phyloP scores from a whole-genome alignment of 176 grass and related monocot species.

The Juncus inflexus region DNA sequence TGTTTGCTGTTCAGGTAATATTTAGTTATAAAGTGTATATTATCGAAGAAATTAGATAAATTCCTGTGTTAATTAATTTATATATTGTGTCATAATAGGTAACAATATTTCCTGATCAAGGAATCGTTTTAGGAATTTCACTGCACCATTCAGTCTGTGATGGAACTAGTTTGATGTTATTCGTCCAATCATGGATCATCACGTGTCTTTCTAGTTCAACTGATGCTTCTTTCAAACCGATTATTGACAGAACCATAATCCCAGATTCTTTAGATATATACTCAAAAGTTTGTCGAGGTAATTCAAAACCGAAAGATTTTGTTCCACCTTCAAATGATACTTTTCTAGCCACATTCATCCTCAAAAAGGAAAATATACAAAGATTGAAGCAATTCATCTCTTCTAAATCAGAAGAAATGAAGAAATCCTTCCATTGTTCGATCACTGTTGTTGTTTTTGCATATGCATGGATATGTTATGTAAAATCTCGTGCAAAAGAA shows the following conservation, averaged over 20 bases:
- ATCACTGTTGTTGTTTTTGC: constrained; percentile 33
- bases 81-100: too few relatives aligned
- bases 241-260: constrained; percentile 8
- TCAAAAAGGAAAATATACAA: constrained; percentile 29
- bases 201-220: constrained; percentile 19
- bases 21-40: too few relatives aligned
- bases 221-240: not conserved
- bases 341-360: constrained; percentile 32
- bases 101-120: constrained; percentile 21
- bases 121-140: constrained; percentile 26
- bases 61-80: too few relatives aligned
- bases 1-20: constrained; percentile 18
- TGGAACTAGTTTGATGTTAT: constrained; percentile 29
- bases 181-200: constrained; percentile 47
- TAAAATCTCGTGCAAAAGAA: constrained; percentile 8
- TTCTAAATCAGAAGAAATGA: not conserved
- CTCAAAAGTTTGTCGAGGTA: constrained; percentile 26
- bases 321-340: not conserved
- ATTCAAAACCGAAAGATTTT: not conserved
- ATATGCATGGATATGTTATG: constrained; percentile 39
- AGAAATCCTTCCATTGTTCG: constrained; percentile 17
- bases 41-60: too few relatives aligned
- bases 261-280: constrained; percentile 41
- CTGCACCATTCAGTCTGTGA: constrained; percentile 33
- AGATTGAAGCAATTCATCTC: constrained; percentile 28